Evolutionary conservation across 129 eudicot genomes (phyloP).

Genomic region (Ambrosia artemisiifolia): DNA sequence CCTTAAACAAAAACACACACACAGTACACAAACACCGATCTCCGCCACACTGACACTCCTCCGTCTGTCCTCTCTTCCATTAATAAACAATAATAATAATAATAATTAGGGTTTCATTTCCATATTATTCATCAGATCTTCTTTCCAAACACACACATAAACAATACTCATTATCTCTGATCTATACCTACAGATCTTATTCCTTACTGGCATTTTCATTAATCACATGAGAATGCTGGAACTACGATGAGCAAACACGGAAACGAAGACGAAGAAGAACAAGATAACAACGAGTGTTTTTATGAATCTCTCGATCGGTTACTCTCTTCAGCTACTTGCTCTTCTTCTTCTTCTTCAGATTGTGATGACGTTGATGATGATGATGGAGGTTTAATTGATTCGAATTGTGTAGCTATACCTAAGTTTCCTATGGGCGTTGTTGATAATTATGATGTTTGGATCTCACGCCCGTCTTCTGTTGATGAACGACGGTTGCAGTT

Average conservation of each 20-base stretch:
- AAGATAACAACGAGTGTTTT: constrained; percentile 40
- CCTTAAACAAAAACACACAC: constrained; percentile 4
- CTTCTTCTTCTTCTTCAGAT: constrained; percentile 46
- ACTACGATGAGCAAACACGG: constrained; percentile 61
- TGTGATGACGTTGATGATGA: constrained; percentile 21
- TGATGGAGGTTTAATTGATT: background rate
- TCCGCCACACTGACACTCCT: constrained; percentile 11
- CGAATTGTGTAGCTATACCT: constrained; percentile 31
- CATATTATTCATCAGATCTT: background rate
- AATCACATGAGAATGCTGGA: constrained; percentile 60
- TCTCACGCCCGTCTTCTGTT: constrained; percentile 70
- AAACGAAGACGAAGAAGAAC: constrained; percentile 5
- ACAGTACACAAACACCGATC: constrained; percentile 35
- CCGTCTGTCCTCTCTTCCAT: background rate
- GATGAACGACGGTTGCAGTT: constrained; percentile 87
- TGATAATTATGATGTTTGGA: constrained; percentile 77
- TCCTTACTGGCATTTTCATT: constrained; percentile 49
- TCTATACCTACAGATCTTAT: constrained; percentile 23
- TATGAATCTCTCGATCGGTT: constrained; percentile 89
- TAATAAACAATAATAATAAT: background rate
- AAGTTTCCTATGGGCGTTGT: constrained; percentile 54
- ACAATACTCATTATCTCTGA: constrained; percentile 13
- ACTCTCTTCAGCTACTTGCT: constrained; percentile 78
- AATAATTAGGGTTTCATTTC: constrained; percentile 14
- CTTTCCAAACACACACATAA: constrained; percentile 3